Evolutionary conservation across 352 stramenopile species (phyloP).

Genomic region (Phytophthora hybrid): DNA sequence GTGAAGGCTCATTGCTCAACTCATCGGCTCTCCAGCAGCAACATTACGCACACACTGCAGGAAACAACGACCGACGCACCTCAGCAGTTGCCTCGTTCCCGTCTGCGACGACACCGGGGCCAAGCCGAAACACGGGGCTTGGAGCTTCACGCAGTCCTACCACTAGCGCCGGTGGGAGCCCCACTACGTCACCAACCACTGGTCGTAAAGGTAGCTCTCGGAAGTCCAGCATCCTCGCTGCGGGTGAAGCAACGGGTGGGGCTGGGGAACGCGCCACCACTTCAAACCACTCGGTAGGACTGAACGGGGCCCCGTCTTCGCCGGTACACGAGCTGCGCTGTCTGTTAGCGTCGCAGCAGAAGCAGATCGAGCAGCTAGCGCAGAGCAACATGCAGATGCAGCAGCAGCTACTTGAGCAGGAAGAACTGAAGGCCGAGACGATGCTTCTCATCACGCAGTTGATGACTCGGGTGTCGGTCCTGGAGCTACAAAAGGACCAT

Average conservation of each 20-base stretch:
- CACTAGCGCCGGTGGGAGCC: constrained; percentile 29
- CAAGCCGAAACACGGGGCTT: constrained; percentile 18
- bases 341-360: constrained; percentile 64
- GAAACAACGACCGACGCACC: constrained; percentile 6
- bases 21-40: constrained; percentile 39
- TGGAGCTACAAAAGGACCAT: constrained; percentile 66
- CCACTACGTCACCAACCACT: constrained; percentile 22
- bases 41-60: constrained; percentile 30
- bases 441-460: constrained; percentile 87
- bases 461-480: constrained; percentile 84
- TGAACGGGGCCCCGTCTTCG: constrained; percentile 37
- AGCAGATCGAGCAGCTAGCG: constrained; percentile 77
- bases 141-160: constrained; percentile 24
- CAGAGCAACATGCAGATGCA: constrained; percentile 85
- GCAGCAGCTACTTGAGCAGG: constrained; percentile 81
- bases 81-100: constrained; percentile 27
- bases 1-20: constrained; percentile 35
- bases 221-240: constrained; percentile 39
- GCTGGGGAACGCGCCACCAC: constrained; percentile 40
- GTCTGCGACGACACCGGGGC: not conserved
- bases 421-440: constrained; percentile 86
- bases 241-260: constrained; percentile 46
- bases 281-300: constrained; percentile 27
- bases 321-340: constrained; percentile 65
- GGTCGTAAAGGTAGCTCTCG: constrained; percentile 12